A percentile compares a stretch with the other conserved stretches of the same genome.
Conservation (phyloP, 2,329 filamentous ascomycete species). For the Sclerotiophoma versabilis region DNA sequence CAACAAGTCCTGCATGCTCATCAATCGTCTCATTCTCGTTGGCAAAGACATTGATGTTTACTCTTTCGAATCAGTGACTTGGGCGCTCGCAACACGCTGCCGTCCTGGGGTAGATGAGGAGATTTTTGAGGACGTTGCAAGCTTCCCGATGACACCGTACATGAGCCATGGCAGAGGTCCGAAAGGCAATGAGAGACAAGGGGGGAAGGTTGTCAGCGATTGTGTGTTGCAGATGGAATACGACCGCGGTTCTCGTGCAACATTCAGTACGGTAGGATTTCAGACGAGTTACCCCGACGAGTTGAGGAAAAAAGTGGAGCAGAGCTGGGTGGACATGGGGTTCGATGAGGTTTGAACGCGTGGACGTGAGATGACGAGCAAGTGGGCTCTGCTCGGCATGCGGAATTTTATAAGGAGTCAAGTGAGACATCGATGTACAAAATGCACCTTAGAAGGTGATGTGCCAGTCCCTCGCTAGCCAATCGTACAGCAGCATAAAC, state of each 20-base stretch:
- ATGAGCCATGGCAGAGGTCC: not conserved
- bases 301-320: not conserved
- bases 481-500: too few species aligned
- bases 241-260: not conserved
- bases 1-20: conserved; percentile 53
- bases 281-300: not conserved
- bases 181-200: not conserved
- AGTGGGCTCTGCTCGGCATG: too few species aligned
- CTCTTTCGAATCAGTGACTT: conserved; percentile 56
- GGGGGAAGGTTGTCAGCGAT: conserved; percentile 1
- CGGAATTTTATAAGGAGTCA: too few species aligned
- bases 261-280: conserved; percentile 3
- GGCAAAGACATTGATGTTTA: conserved; percentile 61
- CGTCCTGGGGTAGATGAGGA: conserved; percentile 42
- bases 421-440: too few species aligned
- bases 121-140: conserved; percentile 2
- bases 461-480: too few species aligned
- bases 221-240: conserved; percentile 4
- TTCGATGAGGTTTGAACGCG: not conserved
- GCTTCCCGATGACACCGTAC: conserved; percentile 2
- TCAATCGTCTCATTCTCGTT: conserved; percentile 56
- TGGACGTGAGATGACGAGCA: too few species aligned
- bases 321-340: not conserved
- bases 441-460: too few species aligned
- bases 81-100: conserved; percentile 59